A percentile compares a stretch with the other conserved stretches of the same genome.
Conservation (phyloP, 495 filamentous ascomycete species). For the Acidomyces sp. region DNA sequence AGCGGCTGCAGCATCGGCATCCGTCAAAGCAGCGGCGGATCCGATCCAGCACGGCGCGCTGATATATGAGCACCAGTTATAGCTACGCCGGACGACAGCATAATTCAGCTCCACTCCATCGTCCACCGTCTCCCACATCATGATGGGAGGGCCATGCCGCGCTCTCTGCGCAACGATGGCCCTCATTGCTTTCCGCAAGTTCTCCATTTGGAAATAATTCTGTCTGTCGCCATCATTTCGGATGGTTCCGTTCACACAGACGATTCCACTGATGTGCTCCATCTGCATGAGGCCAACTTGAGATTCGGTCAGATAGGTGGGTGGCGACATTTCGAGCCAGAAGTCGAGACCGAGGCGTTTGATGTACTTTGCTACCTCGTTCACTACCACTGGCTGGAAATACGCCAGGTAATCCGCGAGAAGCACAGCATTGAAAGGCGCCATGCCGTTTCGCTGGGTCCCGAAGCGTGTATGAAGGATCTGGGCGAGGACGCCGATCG, state of each 20-base stretch:
- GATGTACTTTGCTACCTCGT: conserved; percentile 29
- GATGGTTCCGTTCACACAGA: conserved; percentile 31
- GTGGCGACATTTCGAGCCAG: conserved; percentile 38
- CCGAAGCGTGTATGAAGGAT: not conserved
- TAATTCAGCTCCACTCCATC: conserved; percentile 36
- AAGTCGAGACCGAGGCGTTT: conserved; percentile 32
- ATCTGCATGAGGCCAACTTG: conserved; percentile 27
- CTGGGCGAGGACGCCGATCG: not conserved
- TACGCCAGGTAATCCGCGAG: conserved; percentile 37
- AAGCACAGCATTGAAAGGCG: conserved; percentile 33
- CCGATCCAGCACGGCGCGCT: conserved; percentile 42
- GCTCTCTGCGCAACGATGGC: conserved; percentile 41
- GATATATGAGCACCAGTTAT: conserved; percentile 46
- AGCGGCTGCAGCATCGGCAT: conserved; percentile 23
- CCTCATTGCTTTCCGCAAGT: conserved; percentile 31
- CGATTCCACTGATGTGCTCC: conserved; percentile 22
- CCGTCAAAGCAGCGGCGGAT: conserved; percentile 30
- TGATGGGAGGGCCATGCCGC: conserved; percentile 17
- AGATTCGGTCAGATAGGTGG: conserved; percentile 33
- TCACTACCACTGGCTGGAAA: conserved; percentile 27
- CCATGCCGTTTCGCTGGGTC: not conserved
- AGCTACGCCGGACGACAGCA: conserved; percentile 39
- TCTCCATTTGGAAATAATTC: conserved; percentile 32
- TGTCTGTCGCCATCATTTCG: conserved; percentile 27
- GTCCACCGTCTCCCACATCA: conserved; percentile 44